phyloP scores from a whole-genome alignment of 192 early-diverging fungal species.

The Coemansia sp. region DNA sequence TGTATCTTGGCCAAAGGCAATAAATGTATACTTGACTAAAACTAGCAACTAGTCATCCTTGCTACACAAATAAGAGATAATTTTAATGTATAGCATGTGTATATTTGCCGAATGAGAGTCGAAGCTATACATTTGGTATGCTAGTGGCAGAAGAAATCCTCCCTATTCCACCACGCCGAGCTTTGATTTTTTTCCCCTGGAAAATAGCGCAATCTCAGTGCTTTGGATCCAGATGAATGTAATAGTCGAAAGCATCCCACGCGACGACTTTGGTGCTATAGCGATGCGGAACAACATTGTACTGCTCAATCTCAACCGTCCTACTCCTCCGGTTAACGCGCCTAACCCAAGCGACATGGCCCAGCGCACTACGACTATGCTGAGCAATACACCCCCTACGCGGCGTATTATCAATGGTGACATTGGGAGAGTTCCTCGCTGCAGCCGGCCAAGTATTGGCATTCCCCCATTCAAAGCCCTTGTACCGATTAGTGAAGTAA shows the following conservation, averaged over 20 bases:
- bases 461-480: constrained; percentile 44
- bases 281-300: constrained; percentile 15
- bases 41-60: too few relatives aligned
- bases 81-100: too few relatives aligned
- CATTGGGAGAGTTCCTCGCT: constrained; percentile 17
- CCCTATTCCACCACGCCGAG: too few relatives aligned
- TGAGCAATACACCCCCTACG: constrained; percentile 28
- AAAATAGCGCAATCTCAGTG: not conserved
- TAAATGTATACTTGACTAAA: too few relatives aligned
- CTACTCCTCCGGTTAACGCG: constrained; percentile 4
- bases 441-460: constrained; percentile 45
- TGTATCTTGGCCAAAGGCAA: too few relatives aligned
- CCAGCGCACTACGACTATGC: constrained; percentile 12
- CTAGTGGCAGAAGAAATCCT: too few relatives aligned
- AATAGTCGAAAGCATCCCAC: constrained; percentile 37
- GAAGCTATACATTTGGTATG: too few relatives aligned
- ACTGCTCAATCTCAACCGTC: constrained; percentile 25
- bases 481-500: constrained; percentile 48
- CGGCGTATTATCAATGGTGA: constrained; percentile 19
- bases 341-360: constrained; percentile 41
- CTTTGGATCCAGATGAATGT: constrained; percentile 24
- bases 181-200: too few relatives aligned
- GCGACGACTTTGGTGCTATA: constrained; percentile 30
- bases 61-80: too few relatives aligned
- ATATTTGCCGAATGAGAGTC: too few relatives aligned